Evolutionary conservation across 768 basidiomycete genomes (phyloP), one percentile per base, ranked within the genome.

Genomic region (Melanogaster broomeanus): DNA sequence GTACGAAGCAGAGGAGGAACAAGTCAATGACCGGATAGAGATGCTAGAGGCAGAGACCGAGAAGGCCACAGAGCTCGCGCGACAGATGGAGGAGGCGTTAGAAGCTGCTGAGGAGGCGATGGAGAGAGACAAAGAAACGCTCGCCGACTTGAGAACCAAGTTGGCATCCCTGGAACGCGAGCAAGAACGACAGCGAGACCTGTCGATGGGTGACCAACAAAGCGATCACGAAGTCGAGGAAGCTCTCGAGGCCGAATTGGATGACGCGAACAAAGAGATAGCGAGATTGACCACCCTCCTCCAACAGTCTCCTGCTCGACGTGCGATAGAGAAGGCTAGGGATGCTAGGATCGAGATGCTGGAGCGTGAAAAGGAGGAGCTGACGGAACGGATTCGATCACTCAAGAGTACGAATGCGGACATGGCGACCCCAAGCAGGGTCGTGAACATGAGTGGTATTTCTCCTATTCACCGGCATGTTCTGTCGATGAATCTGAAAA

Each of bases 381-480:
- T 95, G 39, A 66, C 85, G 42, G 90, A 90, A 54, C 77, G 89
- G 28, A 78, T 93, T 59, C 80, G 76, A 62, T 71, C 77, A 7
- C 67, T 87, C 49, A 78, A 80, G 62, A 74, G 71, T 59, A 79
- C 77, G 24, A 69, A 80, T 59, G 74, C 74, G 27, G 79, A 81
- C 38, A 72, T 77, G 56, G 71, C 66, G 45, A 86, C 87, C 6
- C 88, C 89, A 0, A 77, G 73, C 60, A 84, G 80, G 62, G 53
- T 77, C 31, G 58, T 73, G 54, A 86, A 80, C 63, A 61, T 63
- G 15, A 85, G 78, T 54, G 79, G 78, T 3, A 84, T 90, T 51
- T 90, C 88, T n/a, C 88, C 88, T 4, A 82, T 89, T 58, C 86
- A 88, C 62, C 81, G 88, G 16, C 87, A 85, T 31, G 80, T 84